Evolutionary conservation across 148 eudicot species (phyloP).

Genomic region (Diospyros kaki): DNA sequence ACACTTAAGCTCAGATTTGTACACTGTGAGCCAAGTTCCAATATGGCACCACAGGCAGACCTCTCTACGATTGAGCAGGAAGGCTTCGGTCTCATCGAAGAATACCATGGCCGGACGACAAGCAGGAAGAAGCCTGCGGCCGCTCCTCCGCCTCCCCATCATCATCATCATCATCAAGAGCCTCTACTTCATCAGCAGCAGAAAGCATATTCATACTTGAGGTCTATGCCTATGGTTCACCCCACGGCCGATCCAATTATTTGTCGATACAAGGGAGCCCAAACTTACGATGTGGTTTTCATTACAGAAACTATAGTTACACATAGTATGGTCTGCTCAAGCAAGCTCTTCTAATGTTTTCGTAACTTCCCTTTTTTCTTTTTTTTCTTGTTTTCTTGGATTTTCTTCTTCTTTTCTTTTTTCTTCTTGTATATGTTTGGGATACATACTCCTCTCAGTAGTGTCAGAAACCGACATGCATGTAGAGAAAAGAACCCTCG

Average conservation of each 20-base stretch:
- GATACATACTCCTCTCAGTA: too few relatives aligned
- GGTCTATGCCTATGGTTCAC: not conserved
- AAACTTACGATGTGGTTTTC: not conserved
- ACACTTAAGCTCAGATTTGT: too few relatives aligned
- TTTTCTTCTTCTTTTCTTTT: too few relatives aligned
- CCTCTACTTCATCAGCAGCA: slow-evolving; percentile 2
- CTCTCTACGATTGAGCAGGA: slow-evolving; percentile 13
- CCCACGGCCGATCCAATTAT: not conserved
- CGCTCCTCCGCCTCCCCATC: not conserved
- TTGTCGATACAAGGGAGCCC: not conserved
- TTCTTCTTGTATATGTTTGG: too few relatives aligned
- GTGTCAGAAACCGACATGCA: too few relatives aligned
- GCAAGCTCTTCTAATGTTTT: too few relatives aligned
- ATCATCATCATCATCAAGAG: not conserved
- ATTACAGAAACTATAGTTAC: not conserved
- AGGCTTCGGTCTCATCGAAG: slow-evolving; percentile 10
- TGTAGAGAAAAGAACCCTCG: too few relatives aligned
- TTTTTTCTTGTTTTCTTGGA: too few relatives aligned
- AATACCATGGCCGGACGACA: not conserved
- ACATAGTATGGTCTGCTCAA: too few relatives aligned
- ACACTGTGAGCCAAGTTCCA: not conserved
- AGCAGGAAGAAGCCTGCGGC: not conserved
- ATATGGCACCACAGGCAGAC: slow-evolving; percentile 14
- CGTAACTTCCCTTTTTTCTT: too few relatives aligned
- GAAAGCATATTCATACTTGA: too few relatives aligned